Conservation (phyloP, 2,329 filamentous ascomycete species). For the Ilyonectria sp. region DNA sequence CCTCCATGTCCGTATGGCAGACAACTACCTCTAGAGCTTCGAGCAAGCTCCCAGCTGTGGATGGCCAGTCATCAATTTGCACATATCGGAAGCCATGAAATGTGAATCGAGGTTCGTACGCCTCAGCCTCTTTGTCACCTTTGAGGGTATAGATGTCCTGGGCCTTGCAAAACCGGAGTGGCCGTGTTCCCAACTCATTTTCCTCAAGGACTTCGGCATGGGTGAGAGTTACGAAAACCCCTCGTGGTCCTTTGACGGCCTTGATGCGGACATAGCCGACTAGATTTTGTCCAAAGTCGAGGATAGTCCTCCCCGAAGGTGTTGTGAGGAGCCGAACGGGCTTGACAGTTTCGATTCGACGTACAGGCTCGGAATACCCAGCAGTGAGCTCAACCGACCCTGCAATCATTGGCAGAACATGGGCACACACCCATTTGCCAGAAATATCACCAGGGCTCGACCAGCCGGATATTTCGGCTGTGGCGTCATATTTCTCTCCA, state of each 20-base stretch:
- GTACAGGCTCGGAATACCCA: slow-evolving; percentile 58
- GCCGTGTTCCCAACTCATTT: slow-evolving; percentile 56
- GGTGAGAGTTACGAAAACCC: slow-evolving; percentile 52
- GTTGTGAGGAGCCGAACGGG: slow-evolving; percentile 46
- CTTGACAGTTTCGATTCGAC: slow-evolving; percentile 17
- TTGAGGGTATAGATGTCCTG: slow-evolving; percentile 20
- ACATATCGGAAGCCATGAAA: no score
- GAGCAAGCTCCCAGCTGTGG: no score
- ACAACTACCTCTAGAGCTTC: no score
- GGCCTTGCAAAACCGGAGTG: slow-evolving; percentile 35
- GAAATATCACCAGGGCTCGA: slow-evolving; percentile 10
- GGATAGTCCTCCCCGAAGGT: slow-evolving; percentile 60
- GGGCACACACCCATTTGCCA: no score
- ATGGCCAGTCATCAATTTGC: no score
- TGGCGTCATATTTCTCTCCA: slow-evolving; percentile 66
- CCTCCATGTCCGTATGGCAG: no score
- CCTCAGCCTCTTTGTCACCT: slow-evolving; percentile 30
- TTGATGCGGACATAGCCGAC: slow-evolving; percentile 61
- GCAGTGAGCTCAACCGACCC: slow-evolving; percentile 46
- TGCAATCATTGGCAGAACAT: background rate
- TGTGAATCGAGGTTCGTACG: slow-evolving; percentile 52
- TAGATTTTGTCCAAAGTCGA: slow-evolving; percentile 73
- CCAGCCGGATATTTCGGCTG: slow-evolving; percentile 42
- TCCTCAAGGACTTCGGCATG: slow-evolving; percentile 71
- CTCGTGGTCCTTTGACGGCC: slow-evolving; percentile 49